Conservation (phyloP, 179 eudicot species). For the Heliamphora pulchella region DNA sequence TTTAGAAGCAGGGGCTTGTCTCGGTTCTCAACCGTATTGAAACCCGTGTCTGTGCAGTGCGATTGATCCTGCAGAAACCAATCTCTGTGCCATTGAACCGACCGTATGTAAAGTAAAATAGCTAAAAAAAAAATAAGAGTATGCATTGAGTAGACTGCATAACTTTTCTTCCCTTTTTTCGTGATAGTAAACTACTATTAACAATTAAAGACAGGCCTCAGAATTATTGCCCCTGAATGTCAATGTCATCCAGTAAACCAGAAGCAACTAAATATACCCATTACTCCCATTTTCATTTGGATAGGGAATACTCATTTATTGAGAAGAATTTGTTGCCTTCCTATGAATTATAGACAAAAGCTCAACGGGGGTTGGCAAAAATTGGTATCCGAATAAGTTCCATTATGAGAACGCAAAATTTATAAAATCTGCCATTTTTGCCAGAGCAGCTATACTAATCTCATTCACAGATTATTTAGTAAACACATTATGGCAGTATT, state of each 20-base stretch:
- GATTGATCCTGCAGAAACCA: conserved; percentile 57
- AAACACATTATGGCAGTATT: not conserved
- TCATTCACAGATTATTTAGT: not conserved
- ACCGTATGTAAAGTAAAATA: not conserved
- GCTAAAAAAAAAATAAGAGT: conserved; percentile 1
- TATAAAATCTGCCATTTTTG: too few relatives aligned
- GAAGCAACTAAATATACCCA: not conserved
- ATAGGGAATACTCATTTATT: not conserved
- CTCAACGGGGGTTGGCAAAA: not conserved
- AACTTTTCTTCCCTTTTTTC: not conserved
- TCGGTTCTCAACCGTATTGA: conserved; percentile 45
- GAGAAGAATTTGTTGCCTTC: not conserved
- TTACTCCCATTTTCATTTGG: not conserved
- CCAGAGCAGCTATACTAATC: not conserved
- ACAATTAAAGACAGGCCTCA: not conserved
- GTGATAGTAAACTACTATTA: not conserved
- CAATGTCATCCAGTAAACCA: not conserved
- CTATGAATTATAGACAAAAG: not conserved
- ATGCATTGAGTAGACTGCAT: not conserved
- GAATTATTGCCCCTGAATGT: not conserved
- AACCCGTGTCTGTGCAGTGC: conserved; percentile 65
- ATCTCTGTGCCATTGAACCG: not conserved
- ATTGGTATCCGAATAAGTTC: not conserved
- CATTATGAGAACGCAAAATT: not conserved
- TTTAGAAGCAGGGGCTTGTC: conserved; percentile 63